Conservation (phyloP, 495 filamentous ascomycete species). For the Trichoderma erinaceum region DNA sequence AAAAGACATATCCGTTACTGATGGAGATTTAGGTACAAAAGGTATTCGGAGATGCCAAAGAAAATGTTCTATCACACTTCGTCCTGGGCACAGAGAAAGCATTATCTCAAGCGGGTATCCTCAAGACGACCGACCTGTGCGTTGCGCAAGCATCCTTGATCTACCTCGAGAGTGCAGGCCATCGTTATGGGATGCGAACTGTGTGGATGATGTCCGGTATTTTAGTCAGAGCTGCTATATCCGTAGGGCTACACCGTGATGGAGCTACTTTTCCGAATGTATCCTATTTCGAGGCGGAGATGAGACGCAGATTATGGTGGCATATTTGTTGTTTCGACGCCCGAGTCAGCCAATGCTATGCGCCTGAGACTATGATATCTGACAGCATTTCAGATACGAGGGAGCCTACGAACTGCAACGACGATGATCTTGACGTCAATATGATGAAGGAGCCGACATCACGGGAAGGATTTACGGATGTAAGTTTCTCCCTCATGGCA, state of each 20-base stretch:
- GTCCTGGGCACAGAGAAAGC: conserved; percentile 7
- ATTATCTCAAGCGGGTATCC: conserved; percentile 10
- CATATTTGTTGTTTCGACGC: conserved; percentile 16
- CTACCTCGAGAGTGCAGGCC: conserved; percentile 9
- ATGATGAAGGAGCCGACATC: neutral
- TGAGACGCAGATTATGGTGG: conserved; percentile 46
- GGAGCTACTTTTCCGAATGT: conserved; percentile 13
- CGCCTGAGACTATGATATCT: conserved; percentile 1
- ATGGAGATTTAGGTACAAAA: neutral
- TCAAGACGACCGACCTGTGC: conserved; percentile 12
- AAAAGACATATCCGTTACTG: neutral
- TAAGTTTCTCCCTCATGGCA: conserved; percentile 4
- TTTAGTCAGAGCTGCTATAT: conserved; percentile 13
- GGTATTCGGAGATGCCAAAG: neutral
- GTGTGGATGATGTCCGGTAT: conserved; percentile 15
- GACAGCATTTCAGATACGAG: conserved; percentile 1
- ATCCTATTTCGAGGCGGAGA: conserved; percentile 41
- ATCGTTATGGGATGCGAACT: neutral
- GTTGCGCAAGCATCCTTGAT: conserved; percentile 14
- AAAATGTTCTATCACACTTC: neutral
- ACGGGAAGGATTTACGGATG: conserved; percentile 9
- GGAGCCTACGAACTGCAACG: conserved; percentile 12
- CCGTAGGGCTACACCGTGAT: conserved; percentile 16
- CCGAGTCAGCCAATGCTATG: neutral
- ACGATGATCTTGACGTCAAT: conserved; percentile 9